These are phyloP conservation scores for Nicotiana tabacum DNA, from an alignment of 257 asterid species.

Conservation along the genomic window DNA sequence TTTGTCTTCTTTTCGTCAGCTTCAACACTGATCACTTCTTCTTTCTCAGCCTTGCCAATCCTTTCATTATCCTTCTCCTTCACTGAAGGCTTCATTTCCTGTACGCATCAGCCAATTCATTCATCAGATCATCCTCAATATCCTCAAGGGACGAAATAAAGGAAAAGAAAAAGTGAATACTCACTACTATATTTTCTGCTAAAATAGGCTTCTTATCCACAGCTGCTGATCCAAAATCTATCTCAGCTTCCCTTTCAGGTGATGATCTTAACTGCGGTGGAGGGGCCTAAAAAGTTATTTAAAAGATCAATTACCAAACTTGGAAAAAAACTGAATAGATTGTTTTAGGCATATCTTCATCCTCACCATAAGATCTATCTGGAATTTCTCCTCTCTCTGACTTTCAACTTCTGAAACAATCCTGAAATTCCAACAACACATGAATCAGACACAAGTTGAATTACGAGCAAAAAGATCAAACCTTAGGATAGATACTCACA, in stretches of 20 bases:
- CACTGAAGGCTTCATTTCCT: constrained; percentile 33
- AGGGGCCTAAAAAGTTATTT: constrained; percentile 52
- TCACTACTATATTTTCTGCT: constrained; percentile 35
- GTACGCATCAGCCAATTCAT: constrained; percentile 17
- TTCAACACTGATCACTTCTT: constrained; percentile 17
- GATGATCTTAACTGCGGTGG: constrained; percentile 69
- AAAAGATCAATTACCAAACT: constrained; percentile 9
- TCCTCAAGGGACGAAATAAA: not conserved
- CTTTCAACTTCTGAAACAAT: constrained; percentile 32
- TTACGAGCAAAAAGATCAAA: not conserved
- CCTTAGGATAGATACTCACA: constrained; percentile 38
- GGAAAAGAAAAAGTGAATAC: constrained; percentile 12
- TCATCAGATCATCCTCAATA: not conserved
- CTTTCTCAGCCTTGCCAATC: constrained; percentile 27
- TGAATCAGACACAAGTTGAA: constrained; percentile 3
- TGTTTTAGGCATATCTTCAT: not conserved
- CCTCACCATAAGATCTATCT: constrained; percentile 96
- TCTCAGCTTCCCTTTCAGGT: constrained; percentile 46
- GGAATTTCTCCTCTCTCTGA: constrained; percentile 64
- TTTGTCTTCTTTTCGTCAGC: constrained; percentile 39
- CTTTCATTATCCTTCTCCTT: constrained; percentile 36
- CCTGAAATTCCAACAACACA: constrained; percentile 29
- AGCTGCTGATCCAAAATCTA: constrained; percentile 23
- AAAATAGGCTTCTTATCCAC: constrained; percentile 42
- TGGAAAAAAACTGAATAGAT: not conserved